phyloP scores from a whole-genome alignment of 2,329 filamentous ascomycete genomes.

The Aspergillus tamarii region DNA sequence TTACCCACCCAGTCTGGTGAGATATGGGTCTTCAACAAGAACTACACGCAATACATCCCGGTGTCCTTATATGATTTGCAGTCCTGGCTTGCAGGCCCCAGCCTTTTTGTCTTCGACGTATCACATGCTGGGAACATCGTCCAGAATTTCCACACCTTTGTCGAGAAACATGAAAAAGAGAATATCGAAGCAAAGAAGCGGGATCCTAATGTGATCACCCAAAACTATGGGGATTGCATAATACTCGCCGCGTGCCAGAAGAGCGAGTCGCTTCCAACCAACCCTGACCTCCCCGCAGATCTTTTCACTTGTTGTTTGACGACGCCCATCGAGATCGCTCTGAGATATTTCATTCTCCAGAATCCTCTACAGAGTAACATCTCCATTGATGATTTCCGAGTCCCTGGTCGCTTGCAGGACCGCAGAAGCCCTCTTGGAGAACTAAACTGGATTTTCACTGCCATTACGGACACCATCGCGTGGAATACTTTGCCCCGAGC shows the following conservation, averaged over 20 bases:
- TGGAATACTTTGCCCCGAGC: slow-evolving; percentile 93
- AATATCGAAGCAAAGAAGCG: slow-evolving; percentile 74
- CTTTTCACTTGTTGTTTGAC: slow-evolving; percentile 95
- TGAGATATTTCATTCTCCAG: slow-evolving; percentile 94
- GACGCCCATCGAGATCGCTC: slow-evolving; percentile 94
- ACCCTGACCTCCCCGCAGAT: slow-evolving; percentile 89
- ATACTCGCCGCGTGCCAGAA: slow-evolving; percentile 89
- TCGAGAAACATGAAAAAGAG: slow-evolving; percentile 91
- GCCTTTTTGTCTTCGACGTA: slow-evolving; percentile 96
- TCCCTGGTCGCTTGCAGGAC: slow-evolving; percentile 90
- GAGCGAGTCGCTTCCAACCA: slow-evolving; percentile 91
- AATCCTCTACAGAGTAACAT: slow-evolving; percentile 73
- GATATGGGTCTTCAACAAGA: slow-evolving; percentile 99
- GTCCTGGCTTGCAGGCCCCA: slow-evolving; percentile 92
- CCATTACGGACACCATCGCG: slow-evolving; percentile 97
- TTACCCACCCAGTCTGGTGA: slow-evolving; percentile 94
- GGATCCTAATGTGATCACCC: slow-evolving; percentile 68
- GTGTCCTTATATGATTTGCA: slow-evolving; percentile 94
- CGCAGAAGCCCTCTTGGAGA: slow-evolving; percentile 91
- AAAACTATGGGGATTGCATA: slow-evolving; percentile 80
- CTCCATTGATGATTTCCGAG: slow-evolving; percentile 79
- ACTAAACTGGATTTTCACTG: slow-evolving; percentile 98
- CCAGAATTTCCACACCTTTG: slow-evolving; percentile 89
- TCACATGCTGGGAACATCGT: slow-evolving; percentile 96
- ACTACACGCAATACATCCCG: slow-evolving; percentile 97